Conservation (phyloP, 2,329 filamentous ascomycete genomes). For the Exophiala spinifera region DNA sequence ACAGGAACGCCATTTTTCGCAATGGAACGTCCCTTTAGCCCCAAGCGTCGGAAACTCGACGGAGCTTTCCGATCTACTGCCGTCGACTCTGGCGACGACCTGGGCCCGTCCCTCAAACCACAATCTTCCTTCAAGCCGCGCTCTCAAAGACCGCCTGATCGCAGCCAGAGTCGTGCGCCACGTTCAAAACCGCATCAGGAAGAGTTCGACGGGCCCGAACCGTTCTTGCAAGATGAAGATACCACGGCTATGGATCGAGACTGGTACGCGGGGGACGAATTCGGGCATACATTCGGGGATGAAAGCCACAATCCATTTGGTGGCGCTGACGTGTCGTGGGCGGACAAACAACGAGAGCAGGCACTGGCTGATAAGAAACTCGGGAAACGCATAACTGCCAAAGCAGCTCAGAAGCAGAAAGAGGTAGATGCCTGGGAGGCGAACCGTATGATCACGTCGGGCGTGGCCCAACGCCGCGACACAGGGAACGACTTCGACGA, state of each 20-base stretch:
- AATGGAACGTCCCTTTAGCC: slow-evolving; percentile 51
- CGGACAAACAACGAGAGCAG: slow-evolving; percentile 71
- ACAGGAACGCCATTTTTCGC: neutral
- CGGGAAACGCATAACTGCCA: slow-evolving; percentile 66
- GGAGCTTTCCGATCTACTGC: slow-evolving; percentile 58
- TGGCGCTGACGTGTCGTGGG: slow-evolving; percentile 66
- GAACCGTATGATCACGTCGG: slow-evolving; percentile 95
- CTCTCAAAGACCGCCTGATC: slow-evolving; percentile 34
- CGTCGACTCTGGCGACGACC: slow-evolving; percentile 32
- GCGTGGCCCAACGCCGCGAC: slow-evolving; percentile 85
- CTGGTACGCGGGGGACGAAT: slow-evolving; percentile 88
- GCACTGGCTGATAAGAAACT: slow-evolving; percentile 77
- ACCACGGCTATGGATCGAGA: slow-evolving; percentile 77
- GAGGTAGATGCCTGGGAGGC: slow-evolving; percentile 98
- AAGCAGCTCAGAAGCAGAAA: slow-evolving; percentile 79
- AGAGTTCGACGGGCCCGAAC: slow-evolving; percentile 62
- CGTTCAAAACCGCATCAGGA: slow-evolving; percentile 46
- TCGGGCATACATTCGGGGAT: slow-evolving; percentile 81
- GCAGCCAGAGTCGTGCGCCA: slow-evolving; percentile 26
- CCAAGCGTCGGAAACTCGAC: slow-evolving; percentile 66
- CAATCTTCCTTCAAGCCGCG: slow-evolving; percentile 40
- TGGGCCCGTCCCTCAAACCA: slow-evolving; percentile 41
- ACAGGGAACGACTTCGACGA: slow-evolving; percentile 84
- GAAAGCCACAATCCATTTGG: slow-evolving; percentile 92
- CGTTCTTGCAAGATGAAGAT: slow-evolving; percentile 63